Conservation (phyloP, 345 rosid genomes). For the Heritiera fomes region DNA sequence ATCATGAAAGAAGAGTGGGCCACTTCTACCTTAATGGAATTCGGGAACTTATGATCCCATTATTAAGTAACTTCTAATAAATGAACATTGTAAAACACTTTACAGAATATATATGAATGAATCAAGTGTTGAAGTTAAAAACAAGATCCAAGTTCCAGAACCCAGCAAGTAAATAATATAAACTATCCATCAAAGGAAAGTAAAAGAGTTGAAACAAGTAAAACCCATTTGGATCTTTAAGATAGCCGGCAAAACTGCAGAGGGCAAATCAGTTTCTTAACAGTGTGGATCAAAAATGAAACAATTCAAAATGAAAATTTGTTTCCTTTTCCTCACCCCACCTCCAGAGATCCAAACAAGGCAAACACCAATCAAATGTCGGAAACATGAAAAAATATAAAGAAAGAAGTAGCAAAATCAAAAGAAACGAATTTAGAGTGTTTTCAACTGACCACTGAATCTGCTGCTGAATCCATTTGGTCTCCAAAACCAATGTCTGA, state of each 20-base stretch:
- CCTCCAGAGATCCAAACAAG: neutral
- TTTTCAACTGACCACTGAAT: slow-evolving; percentile 4
- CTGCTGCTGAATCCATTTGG: slow-evolving; percentile 12
- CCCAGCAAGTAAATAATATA: neutral
- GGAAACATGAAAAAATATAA: neutral
- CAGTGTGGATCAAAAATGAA: neutral
- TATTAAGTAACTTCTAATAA: neutral
- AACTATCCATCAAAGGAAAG: neutral
- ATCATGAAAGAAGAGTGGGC: neutral
- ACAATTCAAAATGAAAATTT: neutral
- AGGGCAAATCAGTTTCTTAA: neutral
- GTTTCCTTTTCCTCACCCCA: neutral
- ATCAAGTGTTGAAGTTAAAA: neutral
- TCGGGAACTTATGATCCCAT: neutral
- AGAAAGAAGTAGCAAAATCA: neutral
- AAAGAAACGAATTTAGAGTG: neutral
- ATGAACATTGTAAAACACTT: neutral
- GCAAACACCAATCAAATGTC: neutral
- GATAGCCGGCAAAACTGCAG: neutral
- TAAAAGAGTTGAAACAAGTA: neutral
- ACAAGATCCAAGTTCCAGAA: neutral
- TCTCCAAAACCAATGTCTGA: neutral
- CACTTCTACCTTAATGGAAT: neutral
- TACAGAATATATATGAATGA: neutral
- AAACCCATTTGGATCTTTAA: neutral